A percentile compares a stretch with the other conserved stretches of the same genome.
Evolutionary conservation across 1,139 yeast species (phyloP).

Genomic region (Lodderomyces orthopsilosis): DNA sequence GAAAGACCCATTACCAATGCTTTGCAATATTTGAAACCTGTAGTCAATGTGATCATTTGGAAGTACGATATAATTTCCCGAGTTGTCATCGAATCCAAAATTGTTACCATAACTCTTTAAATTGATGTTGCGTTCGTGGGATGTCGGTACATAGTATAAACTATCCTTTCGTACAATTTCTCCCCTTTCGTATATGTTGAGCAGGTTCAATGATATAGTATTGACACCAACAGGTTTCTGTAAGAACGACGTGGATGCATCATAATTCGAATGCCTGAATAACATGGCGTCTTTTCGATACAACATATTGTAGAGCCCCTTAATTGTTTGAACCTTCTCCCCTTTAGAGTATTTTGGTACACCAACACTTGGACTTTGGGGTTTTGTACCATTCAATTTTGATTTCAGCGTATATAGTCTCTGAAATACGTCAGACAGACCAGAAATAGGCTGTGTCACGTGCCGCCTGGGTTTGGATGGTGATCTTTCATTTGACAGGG

Average conservation of each 20-base stretch:
- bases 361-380: slow-evolving; percentile 2
- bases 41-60: slow-evolving; percentile 74
- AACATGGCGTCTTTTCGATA: slow-evolving; percentile 22
- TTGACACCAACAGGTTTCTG: slow-evolving; percentile 7
- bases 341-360: slow-evolving; percentile 1
- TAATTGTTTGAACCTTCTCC: slow-evolving; percentile 17
- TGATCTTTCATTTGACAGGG: slow-evolving; percentile 4
- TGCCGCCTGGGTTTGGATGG: slow-evolving; percentile 11
- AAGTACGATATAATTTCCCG: slow-evolving; percentile 59
- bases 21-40: slow-evolving; percentile 59
- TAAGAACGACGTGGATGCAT: neutral
- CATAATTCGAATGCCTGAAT: slow-evolving; percentile 11
- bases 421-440: slow-evolving; percentile 11
- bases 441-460: slow-evolving; percentile 10
- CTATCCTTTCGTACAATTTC: slow-evolving; percentile 44
- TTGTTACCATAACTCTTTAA: slow-evolving; percentile 45
- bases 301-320: slow-evolving; percentile 21
- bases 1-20: slow-evolving; percentile 79
- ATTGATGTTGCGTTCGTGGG: slow-evolving; percentile 31
- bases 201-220: slow-evolving; percentile 12
- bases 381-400: neutral
- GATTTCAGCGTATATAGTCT: slow-evolving; percentile 11
- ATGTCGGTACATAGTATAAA: slow-evolving; percentile 36
- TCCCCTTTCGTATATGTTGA: slow-evolving; percentile 53
- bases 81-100: slow-evolving; percentile 72